Evolutionary conservation across 192 early-diverging fungal genomes (phyloP).

Genomic region (Neocallimastix lanati): DNA sequence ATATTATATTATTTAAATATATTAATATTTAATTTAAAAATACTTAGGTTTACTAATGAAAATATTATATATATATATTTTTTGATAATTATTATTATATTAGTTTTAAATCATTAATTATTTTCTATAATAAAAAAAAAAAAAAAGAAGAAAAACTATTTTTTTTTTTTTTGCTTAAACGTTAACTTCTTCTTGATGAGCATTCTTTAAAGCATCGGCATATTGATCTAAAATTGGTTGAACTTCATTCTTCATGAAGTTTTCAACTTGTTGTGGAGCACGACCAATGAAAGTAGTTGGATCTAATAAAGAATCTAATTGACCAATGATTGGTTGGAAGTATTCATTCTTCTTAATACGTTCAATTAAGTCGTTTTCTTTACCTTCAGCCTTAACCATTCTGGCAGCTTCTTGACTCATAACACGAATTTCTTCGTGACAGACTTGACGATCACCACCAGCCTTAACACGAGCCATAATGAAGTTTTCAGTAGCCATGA

Average conservation of each 20-base stretch:
- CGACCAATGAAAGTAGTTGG: conserved; percentile 85
- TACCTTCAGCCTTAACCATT: conserved; percentile 79
- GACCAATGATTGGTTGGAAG: conserved; percentile 68
- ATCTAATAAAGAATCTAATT: conserved; percentile 54
- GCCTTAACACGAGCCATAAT: conserved; percentile 98
- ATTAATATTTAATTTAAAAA: no score
- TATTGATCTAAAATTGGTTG: conserved; percentile 64
- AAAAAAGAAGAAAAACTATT: no score
- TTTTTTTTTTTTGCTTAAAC: conserved; percentile 30
- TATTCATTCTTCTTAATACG: conserved; percentile 62
- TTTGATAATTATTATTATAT: no score
- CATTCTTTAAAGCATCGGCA: conserved; percentile 32
- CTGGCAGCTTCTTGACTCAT: conserved; percentile 79
- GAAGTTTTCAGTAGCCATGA: conserved; percentile 99
- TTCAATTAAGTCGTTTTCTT: conserved; percentile 89
- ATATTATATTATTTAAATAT: no score
- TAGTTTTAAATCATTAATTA: no score
- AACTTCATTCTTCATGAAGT: conserved; percentile 67
- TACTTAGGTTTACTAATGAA: no score
- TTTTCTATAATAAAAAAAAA: no score
- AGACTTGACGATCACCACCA: conserved; percentile 85
- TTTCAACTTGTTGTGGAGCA: conserved; percentile 81
- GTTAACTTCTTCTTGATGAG: conserved; percentile 44
- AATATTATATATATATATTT: no score
- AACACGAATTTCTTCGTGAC: conserved; percentile 94